Base-by-base conservation (phyloP, 1,284 basidiomycete species). In the Lentinula novae-zelandiae region DNA sequence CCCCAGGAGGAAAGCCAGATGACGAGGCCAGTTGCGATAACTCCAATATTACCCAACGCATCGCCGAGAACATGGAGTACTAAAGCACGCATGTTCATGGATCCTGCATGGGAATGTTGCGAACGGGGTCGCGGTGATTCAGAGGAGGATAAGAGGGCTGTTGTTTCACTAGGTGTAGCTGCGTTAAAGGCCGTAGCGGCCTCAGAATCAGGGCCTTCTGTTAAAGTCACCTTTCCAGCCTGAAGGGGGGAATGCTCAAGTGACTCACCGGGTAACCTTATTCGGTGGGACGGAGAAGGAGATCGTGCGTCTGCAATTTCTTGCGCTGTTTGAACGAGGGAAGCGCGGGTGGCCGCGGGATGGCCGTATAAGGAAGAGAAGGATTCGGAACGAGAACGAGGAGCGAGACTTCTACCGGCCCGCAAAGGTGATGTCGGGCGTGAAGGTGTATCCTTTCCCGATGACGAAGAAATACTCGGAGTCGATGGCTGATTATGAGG, bases 21-120 rank as follows among this genome's bases (percentile, higher is more conserved):
- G 70, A 97, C 79, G 9, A 98, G 82, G 65, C 97, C 97, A 4
- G 96, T 93, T 33, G 89, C 86, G 64, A 99, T 98, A 65, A 99
- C 97, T 63, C 97, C 97, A 64, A 98, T 91, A 73, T 99, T 99
- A 61, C 97, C 96, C 46, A 98, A 82, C 27, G 97, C 97, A 76
- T 99, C 97, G 39, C 97, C 96, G 46, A 99, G 75, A 31, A 99
- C 96, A 74, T 99, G 97, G 27, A 99, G 76, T 60, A 99, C 82
- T 3, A 99, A 83, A 34, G 95, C 97, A 38, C 81, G 91, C 95
- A 99, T 98, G 76, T 98, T 99, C 96, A 99, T 98, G 5, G 89
- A 92, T 17, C 90, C 87, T 57, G 68, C 79, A 70, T 93, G 90
- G 0, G 78, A 72, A 69, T 92, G 89, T 8, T 73, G 74, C 20